These are phyloP conservation scores for Heterobasidion annosum DNA, from an alignment of 1,284 basidiomycete genomes.

Conservation along the genomic window DNA sequence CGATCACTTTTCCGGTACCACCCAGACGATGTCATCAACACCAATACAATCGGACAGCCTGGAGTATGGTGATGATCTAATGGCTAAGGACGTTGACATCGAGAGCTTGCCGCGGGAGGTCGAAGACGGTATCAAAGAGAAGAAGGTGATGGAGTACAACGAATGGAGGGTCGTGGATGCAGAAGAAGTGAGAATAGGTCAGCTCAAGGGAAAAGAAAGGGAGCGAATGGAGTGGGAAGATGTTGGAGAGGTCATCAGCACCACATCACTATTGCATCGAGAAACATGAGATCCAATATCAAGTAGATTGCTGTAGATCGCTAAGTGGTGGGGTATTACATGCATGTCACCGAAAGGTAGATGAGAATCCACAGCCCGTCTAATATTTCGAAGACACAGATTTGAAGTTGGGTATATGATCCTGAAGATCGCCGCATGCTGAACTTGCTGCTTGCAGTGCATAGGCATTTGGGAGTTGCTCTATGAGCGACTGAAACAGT, in stretches of 20 bases:
- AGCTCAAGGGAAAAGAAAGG: conserved; percentile 56
- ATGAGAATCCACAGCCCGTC: no score
- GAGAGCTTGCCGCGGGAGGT: conserved; percentile 39
- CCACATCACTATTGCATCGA: conserved; percentile 2
- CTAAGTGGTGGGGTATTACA: no score
- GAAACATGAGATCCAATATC: no score
- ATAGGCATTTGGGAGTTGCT: conserved; percentile 47
- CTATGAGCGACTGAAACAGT: conserved; percentile 38
- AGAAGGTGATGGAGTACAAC: conserved; percentile 45
- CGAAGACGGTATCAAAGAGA: conserved; percentile 37
- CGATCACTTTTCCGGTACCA: conserved; percentile 32
- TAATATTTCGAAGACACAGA: background rate
- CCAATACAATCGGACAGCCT: conserved; percentile 10
- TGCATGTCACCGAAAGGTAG: no score
- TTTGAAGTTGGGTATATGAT: background rate
- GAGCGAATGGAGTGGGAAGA: conserved; percentile 72
- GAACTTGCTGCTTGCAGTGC: conserved; percentile 25
- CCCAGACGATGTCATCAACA: background rate
- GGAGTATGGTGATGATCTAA: background rate
- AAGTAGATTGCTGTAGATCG: no score
- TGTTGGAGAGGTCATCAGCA: conserved; percentile 29
- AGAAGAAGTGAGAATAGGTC: conserved; percentile 58
- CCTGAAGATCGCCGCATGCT: background rate
- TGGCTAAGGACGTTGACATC: conserved; percentile 11
- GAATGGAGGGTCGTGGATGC: conserved; percentile 65